phyloP scores from a whole-genome alignment of 2,329 filamentous ascomycete species.

The Leptographium wingfieldii region DNA sequence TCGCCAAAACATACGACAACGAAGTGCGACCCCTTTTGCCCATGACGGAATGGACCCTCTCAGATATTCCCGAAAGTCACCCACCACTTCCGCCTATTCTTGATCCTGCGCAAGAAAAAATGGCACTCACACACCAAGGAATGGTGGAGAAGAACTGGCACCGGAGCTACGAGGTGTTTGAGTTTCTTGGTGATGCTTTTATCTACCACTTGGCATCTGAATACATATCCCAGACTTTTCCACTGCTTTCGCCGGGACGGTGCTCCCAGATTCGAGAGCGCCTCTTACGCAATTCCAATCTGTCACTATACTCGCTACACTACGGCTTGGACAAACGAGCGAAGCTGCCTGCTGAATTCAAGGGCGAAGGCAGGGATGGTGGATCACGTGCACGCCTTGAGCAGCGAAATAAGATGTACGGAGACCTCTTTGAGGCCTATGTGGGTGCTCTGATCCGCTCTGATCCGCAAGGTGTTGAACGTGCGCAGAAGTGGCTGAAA shows the following conservation, averaged over 20 bases:
- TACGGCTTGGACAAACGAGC: conserved; percentile 61
- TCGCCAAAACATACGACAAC: background rate
- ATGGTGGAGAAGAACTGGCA: conserved; percentile 22
- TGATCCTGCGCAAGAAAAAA: conserved; percentile 44
- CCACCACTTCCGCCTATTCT: conserved; percentile 50
- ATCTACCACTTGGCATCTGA: conserved; percentile 62
- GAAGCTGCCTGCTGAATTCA: conserved; percentile 37
- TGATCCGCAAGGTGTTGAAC: conserved; percentile 48
- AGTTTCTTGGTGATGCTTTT: conserved; percentile 77
- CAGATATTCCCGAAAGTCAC: conserved; percentile 32
- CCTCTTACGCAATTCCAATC: conserved; percentile 68
- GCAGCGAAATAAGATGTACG: conserved; percentile 58
- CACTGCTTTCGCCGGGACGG: conserved; percentile 50
- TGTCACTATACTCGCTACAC: conserved; percentile 53
- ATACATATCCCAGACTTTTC: conserved; percentile 61
- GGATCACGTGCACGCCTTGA: conserved; percentile 33
- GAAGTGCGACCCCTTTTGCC: conserved; percentile 7
- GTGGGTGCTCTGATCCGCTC: conserved; percentile 66
- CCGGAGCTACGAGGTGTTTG: conserved; percentile 65
- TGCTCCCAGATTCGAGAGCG: conserved; percentile 66
- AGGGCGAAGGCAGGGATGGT: conserved; percentile 18
- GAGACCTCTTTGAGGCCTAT: conserved; percentile 86
- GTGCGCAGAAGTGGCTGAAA: conserved; percentile 58
- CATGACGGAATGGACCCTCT: conserved; percentile 29
- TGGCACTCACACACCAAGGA: conserved; percentile 54